phyloP scores from a whole-genome alignment of 2,329 filamentous ascomycete genomes.

The Botrytis squamosa region DNA sequence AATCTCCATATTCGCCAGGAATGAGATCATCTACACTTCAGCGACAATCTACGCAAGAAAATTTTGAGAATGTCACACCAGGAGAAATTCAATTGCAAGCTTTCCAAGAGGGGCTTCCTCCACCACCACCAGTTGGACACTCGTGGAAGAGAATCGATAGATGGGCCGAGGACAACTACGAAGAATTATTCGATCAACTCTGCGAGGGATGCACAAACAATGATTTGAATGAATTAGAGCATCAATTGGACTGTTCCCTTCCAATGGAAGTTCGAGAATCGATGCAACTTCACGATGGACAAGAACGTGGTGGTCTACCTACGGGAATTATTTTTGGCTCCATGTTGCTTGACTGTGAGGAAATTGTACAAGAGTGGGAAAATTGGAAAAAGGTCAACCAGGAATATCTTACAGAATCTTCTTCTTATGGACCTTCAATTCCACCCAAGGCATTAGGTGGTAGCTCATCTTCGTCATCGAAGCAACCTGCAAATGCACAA shows the following conservation, averaged over 20 bases:
- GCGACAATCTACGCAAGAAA: conserved; percentile 60
- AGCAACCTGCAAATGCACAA: conserved; percentile 53
- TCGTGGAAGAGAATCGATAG: conserved; percentile 93
- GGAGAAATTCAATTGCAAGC: conserved; percentile 96
- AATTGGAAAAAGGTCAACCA: conserved; percentile 95
- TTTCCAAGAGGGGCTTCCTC: conserved; percentile 87
- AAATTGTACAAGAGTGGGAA: conserved; percentile 96
- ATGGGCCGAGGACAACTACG: conserved; percentile 94
- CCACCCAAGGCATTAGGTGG: conserved; percentile 72
- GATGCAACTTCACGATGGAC: conserved; percentile 87
- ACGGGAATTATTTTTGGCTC: conserved; percentile 90
- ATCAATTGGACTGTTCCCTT: conserved; percentile 90
- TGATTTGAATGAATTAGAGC: conserved; percentile 94
- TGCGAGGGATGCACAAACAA: conserved; percentile 90
- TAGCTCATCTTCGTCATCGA: conserved; percentile 65
- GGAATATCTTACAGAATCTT: conserved; percentile 65
- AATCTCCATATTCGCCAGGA: conserved; percentile 80
- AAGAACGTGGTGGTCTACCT: conserved; percentile 86
- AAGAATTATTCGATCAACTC: conserved; percentile 89
- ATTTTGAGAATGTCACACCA: conserved; percentile 67
- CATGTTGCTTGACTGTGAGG: conserved; percentile 97
- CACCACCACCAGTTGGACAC: conserved; percentile 81
- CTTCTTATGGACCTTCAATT: conserved; percentile 57
- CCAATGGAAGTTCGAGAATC: conserved; percentile 94
- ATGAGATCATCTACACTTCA: conserved; percentile 74